phyloP scores from a whole-genome alignment of 805 yeast genomes.

The Nakazawaea anatomiae region DNA sequence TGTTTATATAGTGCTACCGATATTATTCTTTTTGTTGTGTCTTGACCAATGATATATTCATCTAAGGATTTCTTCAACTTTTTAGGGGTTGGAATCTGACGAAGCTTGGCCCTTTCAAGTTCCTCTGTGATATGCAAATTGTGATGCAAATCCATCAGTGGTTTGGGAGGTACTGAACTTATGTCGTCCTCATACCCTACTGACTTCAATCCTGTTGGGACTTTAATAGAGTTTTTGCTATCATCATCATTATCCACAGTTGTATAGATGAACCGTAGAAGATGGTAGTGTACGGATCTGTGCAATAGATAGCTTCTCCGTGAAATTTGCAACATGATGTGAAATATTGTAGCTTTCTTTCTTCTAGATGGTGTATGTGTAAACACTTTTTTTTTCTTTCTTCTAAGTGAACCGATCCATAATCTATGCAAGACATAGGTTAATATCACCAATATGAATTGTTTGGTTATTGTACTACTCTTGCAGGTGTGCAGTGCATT shows the following conservation, averaged over 20 bases:
- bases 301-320: not conserved
- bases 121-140: constrained; percentile 3
- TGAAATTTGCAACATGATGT: not conserved
- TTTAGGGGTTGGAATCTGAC: constrained; percentile 40
- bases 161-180: no score
- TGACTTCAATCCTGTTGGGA: not conserved
- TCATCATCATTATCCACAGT: constrained; percentile 11
- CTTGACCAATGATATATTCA: constrained; percentile 51
- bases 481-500: not conserved
- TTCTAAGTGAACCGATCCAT: no score
- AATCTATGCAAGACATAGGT: no score
- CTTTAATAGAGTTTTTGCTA: constrained; percentile 9
- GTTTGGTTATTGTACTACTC: constrained; percentile 1
- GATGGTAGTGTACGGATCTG: not conserved
- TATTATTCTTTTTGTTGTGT: constrained; percentile 47
- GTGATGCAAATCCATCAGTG: not conserved
- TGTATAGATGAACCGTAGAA: constrained; percentile 5
- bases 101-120: constrained; percentile 6
- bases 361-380: no score
- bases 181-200: no score
- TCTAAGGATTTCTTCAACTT: constrained; percentile 40
- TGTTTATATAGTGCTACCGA: constrained; percentile 60
- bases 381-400: no score
- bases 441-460: not conserved
- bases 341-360: no score